Percentiles rank a stretch among this genome's conserved stretches.
Conservation (phyloP, 805 yeast genomes). For the Saturnispora kantuleensis region DNA sequence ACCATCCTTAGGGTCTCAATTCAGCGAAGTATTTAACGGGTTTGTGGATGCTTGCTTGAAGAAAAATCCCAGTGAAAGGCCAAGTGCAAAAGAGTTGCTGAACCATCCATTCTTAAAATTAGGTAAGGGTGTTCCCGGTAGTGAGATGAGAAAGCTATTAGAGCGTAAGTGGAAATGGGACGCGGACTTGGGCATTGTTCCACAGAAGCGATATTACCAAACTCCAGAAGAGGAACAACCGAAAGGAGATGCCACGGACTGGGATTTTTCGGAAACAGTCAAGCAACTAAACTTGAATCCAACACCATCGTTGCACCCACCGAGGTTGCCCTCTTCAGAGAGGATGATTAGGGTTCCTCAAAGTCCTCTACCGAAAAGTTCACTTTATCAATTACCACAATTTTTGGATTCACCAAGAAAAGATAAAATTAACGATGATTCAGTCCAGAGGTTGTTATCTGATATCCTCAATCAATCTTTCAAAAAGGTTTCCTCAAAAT, state of each 20-base stretch:
- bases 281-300: not conserved
- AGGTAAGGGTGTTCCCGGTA: conserved; percentile 28
- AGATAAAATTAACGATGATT: conserved; percentile 12
- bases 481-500: conserved; percentile 35
- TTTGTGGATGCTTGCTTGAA: conserved; percentile 64
- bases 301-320: conserved; percentile 3
- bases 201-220: conserved; percentile 21
- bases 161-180: conserved; percentile 37
- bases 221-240: conserved; percentile 23
- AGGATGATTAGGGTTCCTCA: conserved; percentile 13
- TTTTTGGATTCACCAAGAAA: conserved; percentile 7
- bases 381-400: not conserved
- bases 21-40: conserved; percentile 40
- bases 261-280: conserved; percentile 2
- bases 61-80: conserved; percentile 58
- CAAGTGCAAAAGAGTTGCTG: conserved; percentile 51
- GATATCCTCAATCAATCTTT: conserved; percentile 34
- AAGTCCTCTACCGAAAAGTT: conserved; percentile 12
- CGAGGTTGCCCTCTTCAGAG: conserved; percentile 1
- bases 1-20: conserved; percentile 31
- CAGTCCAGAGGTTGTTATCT: conserved; percentile 21
- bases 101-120: conserved; percentile 50
- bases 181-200: conserved; percentile 22
- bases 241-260: not conserved
- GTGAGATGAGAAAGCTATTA: conserved; percentile 30